These are phyloP conservation scores for Didymosphaeria variabile DNA, from an alignment of 2,329 filamentous ascomycete genomes.

Conservation along the genomic window DNA sequence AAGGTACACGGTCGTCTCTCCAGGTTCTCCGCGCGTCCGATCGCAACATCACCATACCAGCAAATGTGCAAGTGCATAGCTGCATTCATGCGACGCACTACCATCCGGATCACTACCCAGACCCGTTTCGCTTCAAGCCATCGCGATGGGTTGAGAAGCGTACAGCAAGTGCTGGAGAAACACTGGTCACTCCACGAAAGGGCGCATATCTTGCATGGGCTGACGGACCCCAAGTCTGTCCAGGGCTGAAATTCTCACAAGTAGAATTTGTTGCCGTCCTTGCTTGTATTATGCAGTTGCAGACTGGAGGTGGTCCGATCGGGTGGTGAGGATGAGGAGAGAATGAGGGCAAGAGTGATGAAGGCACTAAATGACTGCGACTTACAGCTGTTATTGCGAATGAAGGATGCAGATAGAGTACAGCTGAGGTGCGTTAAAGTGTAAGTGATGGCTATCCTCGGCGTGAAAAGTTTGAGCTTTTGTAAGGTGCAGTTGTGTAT, in stretches of 20 bases:
- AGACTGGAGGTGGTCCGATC: constrained; percentile 16
- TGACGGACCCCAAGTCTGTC: constrained; percentile 35
- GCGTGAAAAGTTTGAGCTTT: too few relatives aligned
- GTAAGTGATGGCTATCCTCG: too few relatives aligned
- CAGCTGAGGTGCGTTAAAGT: background rate
- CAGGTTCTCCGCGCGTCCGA: constrained; percentile 8
- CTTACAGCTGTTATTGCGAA: constrained; percentile 14
- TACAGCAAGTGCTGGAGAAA: constrained; percentile 5
- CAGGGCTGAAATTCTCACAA: constrained; percentile 46
- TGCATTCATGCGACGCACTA: constrained; percentile 38
- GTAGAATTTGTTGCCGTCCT: constrained; percentile 49
- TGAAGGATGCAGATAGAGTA: constrained; percentile 7
- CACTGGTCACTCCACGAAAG: constrained; percentile 11
- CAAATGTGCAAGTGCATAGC: constrained; percentile 15
- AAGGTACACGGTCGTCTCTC: constrained; percentile 31
- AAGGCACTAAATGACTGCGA: constrained; percentile 19
- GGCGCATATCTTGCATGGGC: constrained; percentile 29
- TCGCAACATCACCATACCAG: constrained; percentile 19
- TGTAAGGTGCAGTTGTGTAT: too few relatives aligned
- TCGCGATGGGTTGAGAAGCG: constrained; percentile 35
- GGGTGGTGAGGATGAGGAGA: constrained; percentile 11
- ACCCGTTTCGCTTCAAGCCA: constrained; percentile 38
- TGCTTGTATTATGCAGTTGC: constrained; percentile 24
- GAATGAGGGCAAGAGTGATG: constrained; percentile 2
- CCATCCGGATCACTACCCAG: constrained; percentile 41